A percentile compares a stretch with the other conserved stretches of the same genome.
Conservation (phyloP, 768 basidiomycete species). For the Leccinum broughii region DNA sequence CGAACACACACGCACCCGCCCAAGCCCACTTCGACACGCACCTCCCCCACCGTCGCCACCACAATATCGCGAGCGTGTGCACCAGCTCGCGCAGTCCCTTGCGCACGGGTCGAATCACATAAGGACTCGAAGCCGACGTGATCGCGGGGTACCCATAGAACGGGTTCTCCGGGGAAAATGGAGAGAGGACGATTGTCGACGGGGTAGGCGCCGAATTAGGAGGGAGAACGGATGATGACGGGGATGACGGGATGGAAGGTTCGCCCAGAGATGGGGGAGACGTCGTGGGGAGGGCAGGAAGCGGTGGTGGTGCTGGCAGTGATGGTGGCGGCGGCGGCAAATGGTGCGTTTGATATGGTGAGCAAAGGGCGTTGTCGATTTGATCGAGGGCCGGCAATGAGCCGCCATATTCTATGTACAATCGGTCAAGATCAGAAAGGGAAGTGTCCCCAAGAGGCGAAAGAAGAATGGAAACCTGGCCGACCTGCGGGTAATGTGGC, state of each 20-base stretch:
- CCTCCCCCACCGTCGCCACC: slow-evolving; percentile 66
- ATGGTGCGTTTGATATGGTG: slow-evolving; percentile 5
- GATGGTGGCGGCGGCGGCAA: slow-evolving; percentile 9
- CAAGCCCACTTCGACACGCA: slow-evolving; percentile 19
- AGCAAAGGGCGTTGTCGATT: slow-evolving; percentile 50
- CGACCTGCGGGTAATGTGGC: slow-evolving; percentile 53
- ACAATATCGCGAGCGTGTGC: slow-evolving; percentile 59
- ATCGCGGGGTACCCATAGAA: slow-evolving; percentile 71
- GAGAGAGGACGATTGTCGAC: slow-evolving; percentile 36
- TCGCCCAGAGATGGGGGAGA: not conserved
- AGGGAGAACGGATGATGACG: not conserved
- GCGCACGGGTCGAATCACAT: slow-evolving; percentile 44
- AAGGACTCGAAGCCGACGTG: slow-evolving; percentile 33
- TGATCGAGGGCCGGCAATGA: slow-evolving; percentile 45
- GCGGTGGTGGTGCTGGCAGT: not conserved
- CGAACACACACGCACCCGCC: slow-evolving; percentile 33
- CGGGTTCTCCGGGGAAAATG: slow-evolving; percentile 66
- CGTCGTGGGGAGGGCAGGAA: not conserved
- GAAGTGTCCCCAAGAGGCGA: not conserved
- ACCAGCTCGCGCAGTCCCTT: slow-evolving; percentile 68
- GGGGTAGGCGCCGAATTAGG: not conserved
- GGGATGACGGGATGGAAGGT: not conserved
- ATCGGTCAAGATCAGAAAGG: slow-evolving; percentile 27
- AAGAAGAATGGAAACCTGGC: not conserved
- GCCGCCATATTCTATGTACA: slow-evolving; percentile 67